phyloP scores from a whole-genome alignment of 352 stramenopile genomes.

The Pythium vanterpoolii region DNA sequence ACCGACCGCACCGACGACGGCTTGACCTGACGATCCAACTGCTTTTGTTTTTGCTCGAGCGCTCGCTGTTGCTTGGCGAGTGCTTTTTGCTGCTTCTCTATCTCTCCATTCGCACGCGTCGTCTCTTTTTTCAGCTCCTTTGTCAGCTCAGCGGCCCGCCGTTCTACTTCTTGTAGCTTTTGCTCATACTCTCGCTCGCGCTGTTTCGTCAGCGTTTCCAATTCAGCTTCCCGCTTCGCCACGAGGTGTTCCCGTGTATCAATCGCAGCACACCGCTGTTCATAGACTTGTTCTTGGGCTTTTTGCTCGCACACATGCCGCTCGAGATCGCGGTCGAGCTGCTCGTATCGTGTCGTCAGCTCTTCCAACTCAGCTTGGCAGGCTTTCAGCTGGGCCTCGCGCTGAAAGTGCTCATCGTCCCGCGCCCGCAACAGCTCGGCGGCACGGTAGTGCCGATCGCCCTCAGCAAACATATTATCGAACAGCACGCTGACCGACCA shows the following conservation, averaged over 20 bases:
- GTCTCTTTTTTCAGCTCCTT: slow-evolving; percentile 19
- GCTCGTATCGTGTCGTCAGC: neutral
- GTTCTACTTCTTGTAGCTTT: slow-evolving; percentile 5
- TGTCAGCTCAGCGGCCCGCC: neutral
- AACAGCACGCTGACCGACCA: slow-evolving; percentile 46
- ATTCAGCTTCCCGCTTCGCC: neutral
- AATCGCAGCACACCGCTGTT: neutral
- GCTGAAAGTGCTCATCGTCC: slow-evolving; percentile 21
- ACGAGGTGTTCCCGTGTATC: neutral
- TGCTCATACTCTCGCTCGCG: slow-evolving; percentile 1
- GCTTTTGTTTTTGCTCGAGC: slow-evolving; percentile 18
- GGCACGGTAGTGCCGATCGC: slow-evolving; percentile 40
- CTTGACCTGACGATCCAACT: slow-evolving; percentile 15
- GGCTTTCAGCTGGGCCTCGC: neutral
- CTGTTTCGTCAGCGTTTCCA: slow-evolving; percentile 1
- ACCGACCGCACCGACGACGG: neutral
- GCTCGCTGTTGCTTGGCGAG: slow-evolving; percentile 10
- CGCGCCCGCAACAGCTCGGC: slow-evolving; percentile 30
- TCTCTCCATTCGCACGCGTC: neutral
- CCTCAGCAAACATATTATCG: slow-evolving; percentile 47
- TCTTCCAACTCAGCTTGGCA: slow-evolving; percentile 6
- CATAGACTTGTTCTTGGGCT: neutral
- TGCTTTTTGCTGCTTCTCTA: slow-evolving; percentile 11
- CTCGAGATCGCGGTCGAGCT: slow-evolving; percentile 1
- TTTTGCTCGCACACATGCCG: neutral